A percentile compares a stretch with the other conserved stretches of the same genome.
phyloP scores from a whole-genome alignment of 2,329 filamentous ascomycete genomes.

The Elsinoe australis region DNA sequence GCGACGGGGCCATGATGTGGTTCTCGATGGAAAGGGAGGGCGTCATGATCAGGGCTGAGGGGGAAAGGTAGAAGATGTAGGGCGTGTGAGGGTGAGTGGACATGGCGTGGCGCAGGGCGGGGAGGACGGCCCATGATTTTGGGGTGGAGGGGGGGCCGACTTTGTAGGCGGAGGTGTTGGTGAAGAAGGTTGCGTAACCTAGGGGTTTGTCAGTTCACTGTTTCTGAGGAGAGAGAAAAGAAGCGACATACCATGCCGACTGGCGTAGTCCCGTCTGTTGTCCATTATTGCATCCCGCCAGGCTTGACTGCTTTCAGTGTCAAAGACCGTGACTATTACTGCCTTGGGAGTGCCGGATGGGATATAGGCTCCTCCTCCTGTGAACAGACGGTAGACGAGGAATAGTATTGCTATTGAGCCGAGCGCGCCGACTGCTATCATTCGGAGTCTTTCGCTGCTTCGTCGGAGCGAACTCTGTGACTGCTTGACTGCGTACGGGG shows the following conservation, averaged over 20 bases:
- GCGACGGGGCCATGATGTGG: constrained; percentile 59
- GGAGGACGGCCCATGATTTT: constrained; percentile 68
- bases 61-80: constrained; percentile 82
- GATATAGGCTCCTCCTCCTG: constrained; percentile 9
- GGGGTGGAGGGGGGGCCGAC: constrained; percentile 48
- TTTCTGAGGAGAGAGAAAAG: no score
- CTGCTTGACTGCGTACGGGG: constrained; percentile 59
- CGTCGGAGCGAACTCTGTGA: constrained; percentile 40
- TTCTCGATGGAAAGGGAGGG: constrained; percentile 60
- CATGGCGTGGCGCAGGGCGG: constrained; percentile 83
- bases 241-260: constrained; percentile 65
- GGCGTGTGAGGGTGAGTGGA: constrained; percentile 66
- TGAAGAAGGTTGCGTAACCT: constrained; percentile 85
- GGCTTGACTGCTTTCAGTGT: constrained; percentile 56
- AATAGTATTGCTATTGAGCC: constrained; percentile 54
- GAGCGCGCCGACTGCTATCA: constrained; percentile 49
- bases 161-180: constrained; percentile 67
- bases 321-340: constrained; percentile 80
- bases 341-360: constrained; percentile 45
- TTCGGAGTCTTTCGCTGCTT: constrained; percentile 30
- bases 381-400: constrained; percentile 43
- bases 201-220: not conserved
- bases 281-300: constrained; percentile 69
- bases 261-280: constrained; percentile 79
- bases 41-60: constrained; percentile 84